Evolutionary conservation across 2,329 filamentous ascomycete species (phyloP), one percentile per base, ranked within the genome.

Genomic region (Zymoseptoria crescenta): DNA sequence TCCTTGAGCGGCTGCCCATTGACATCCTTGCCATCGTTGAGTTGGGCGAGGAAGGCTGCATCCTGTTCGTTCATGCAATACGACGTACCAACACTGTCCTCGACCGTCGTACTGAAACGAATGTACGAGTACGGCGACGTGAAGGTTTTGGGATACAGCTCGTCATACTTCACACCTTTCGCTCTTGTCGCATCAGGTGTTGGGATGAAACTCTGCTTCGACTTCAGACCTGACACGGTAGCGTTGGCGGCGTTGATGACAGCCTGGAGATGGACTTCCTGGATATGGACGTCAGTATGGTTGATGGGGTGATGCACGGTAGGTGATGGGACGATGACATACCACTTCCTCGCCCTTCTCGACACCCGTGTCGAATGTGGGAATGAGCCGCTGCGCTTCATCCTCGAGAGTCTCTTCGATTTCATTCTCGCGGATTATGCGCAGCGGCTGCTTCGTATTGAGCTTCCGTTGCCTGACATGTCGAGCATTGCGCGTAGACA

Each of bases 261-360:
- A 62, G 87, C 89, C 79, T 96, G 92, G 67, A 96, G 81, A 86
- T 96, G 92, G 79, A 91, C 91, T 87, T 96, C 92, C 92, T 96
- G 73, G 13, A n/a, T 65, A n/a, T 65, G 71, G 63, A 58, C 56
- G 53, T 71, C 50, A 69, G 66, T 58, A 49, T 59, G 51, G 58
- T 27, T 41, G 28, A 58, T 52, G 48, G 29, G 52, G 41, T 45
- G 20, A 29, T 41, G 41, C 45, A 48, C 63, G 63, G 56, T 60
- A 58, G 56, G 60, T 59, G 16, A 57, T 45, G 49, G 16, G 30
- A 58, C 57, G 29, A 59, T 21, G 54, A 89, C 91, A 85, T 77
- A 96, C 94, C 79, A 93, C 93, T 84, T 97, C 92, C 78, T 99
- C 94, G 65, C 87, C 89, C 74, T 96, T 92, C 77, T 99, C 94